These are phyloP conservation scores for Colletotrichum magnum DNA, from an alignment of 2,329 filamentous ascomycete species.

Conservation along the genomic window DNA sequence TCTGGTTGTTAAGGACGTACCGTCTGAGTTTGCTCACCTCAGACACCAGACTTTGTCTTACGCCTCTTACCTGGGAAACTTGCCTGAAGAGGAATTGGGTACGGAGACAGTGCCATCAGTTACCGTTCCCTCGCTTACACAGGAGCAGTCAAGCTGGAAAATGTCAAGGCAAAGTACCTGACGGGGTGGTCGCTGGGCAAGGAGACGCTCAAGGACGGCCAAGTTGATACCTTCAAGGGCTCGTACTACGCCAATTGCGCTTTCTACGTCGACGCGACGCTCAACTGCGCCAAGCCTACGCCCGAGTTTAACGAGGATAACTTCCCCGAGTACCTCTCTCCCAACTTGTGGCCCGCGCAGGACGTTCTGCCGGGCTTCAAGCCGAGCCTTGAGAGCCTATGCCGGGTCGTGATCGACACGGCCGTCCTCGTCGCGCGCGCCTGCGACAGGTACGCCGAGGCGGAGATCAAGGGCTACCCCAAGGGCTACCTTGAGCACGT, in stretches of 20 bases:
- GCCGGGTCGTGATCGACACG: slow-evolving; percentile 87
- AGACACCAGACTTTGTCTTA: slow-evolving; percentile 85
- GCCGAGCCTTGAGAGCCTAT: slow-evolving; percentile 80
- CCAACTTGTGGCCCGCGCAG: slow-evolving; percentile 88
- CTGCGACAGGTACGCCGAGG: slow-evolving; percentile 87
- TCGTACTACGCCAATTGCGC: slow-evolving; percentile 89
- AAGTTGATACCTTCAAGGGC: slow-evolving; percentile 85
- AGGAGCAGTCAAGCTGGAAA: slow-evolving; percentile 67
- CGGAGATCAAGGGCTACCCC: slow-evolving; percentile 83
- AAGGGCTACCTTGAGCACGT: slow-evolving; percentile 87
- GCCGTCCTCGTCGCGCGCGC: slow-evolving; percentile 91
- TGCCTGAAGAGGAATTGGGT: slow-evolving; percentile 81
- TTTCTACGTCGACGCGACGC: slow-evolving; percentile 76
- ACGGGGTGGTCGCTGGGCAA: slow-evolving; percentile 87
- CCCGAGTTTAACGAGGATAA: slow-evolving; percentile 69
- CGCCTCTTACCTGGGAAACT: slow-evolving; percentile 88
- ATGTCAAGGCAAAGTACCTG: slow-evolving; percentile 73
- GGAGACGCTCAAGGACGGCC: slow-evolving; percentile 83
- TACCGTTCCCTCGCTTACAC: slow-evolving; percentile 32
- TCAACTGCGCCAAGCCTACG: slow-evolving; percentile 75
- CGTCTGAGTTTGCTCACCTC: slow-evolving; percentile 77
- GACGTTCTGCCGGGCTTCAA: slow-evolving; percentile 82
- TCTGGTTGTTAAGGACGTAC: slow-evolving; percentile 90
- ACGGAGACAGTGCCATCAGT: slow-evolving; percentile 44
- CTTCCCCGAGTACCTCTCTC: slow-evolving; percentile 89